Percentiles rank a stretch among this genome's conserved stretches.
phyloP scores from a whole-genome alignment of 495 filamentous ascomycete genomes.

The Tuber magnatum region DNA sequence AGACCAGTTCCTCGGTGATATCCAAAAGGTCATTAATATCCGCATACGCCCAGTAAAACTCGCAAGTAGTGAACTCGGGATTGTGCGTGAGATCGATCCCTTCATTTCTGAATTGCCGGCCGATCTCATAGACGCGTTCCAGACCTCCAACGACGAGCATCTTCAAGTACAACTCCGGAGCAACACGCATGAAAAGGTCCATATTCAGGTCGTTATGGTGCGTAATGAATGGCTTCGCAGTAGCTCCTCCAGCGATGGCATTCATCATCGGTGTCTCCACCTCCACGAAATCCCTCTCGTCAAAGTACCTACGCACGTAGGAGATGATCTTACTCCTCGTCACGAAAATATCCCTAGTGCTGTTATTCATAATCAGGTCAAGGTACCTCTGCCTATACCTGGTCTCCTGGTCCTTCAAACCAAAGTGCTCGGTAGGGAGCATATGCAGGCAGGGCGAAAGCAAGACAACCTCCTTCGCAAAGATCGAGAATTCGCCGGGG shows the following conservation, averaged over 20 bases:
- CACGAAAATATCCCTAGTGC: constrained; percentile 68
- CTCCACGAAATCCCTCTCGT: constrained; percentile 76
- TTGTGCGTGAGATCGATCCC: constrained; percentile 96
- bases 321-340: constrained; percentile 76
- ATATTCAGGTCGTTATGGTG: constrained; percentile 91
- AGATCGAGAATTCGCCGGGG: constrained; percentile 87
- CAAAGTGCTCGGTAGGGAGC: constrained; percentile 84
- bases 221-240: constrained; percentile 89
- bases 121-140: constrained; percentile 87
- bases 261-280: constrained; percentile 99
- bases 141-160: constrained; percentile 89
- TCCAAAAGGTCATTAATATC: constrained; percentile 91
- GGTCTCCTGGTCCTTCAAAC: constrained; percentile 90
- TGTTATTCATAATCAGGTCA: constrained; percentile 92
- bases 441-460: constrained; percentile 89
- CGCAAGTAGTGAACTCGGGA: constrained; percentile 94
- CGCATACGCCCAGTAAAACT: constrained; percentile 94
- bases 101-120: constrained; percentile 88
- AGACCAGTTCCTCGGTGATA: constrained; percentile 88
- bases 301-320: constrained; percentile 81
- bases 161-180: constrained; percentile 94
- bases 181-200: constrained; percentile 89
- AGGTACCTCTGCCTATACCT: constrained; percentile 85
- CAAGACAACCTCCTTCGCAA: constrained; percentile 75
- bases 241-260: constrained; percentile 87